Evolutionary conservation across 176 grass and related monocot species (phyloP).

Genomic region (Pontederia crassipes): DNA sequence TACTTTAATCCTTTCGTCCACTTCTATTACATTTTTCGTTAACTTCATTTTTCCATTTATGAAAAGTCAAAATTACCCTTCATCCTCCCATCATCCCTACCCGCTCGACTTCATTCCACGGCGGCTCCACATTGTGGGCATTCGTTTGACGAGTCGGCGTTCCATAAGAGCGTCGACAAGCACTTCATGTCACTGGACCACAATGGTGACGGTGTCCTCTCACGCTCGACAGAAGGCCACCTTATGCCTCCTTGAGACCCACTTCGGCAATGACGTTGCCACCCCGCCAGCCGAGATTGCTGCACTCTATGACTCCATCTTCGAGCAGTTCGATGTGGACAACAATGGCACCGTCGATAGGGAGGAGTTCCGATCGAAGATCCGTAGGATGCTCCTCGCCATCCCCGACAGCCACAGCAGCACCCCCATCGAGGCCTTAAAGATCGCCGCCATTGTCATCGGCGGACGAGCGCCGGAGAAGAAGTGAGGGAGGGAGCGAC

Average conservation of each 20-base stretch:
- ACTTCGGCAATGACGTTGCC: conserved; percentile 42
- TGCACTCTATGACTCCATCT: conserved; percentile 76
- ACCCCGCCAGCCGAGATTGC: conserved; percentile 49
- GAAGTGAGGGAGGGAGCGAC: no score
- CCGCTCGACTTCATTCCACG: neutral
- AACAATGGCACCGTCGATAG: conserved; percentile 63
- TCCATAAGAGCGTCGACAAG: conserved; percentile 52
- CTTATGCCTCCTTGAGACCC: conserved; percentile 71
- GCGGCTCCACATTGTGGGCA: conserved; percentile 59
- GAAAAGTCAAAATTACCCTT: no score
- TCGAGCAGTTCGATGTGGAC: conserved; percentile 89
- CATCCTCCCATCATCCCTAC: no score
- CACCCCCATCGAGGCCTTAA: conserved; percentile 55
- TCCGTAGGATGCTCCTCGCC: conserved; percentile 87
- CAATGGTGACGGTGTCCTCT: conserved; percentile 89
- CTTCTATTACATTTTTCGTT: no score
- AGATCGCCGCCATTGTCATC: conserved; percentile 16
- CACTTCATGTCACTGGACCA: conserved; percentile 62
- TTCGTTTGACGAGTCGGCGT: conserved; percentile 74
- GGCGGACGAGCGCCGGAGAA: neutral
- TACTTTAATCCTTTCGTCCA: no score
- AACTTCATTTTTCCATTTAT: no score
- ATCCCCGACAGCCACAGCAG: conserved; percentile 77
- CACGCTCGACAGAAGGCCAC: conserved; percentile 62
- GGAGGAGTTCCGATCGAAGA: conserved; percentile 63